These are phyloP conservation scores for Naegleria gruberi DNA, from an alignment of 208 protist species.

Conservation along the genomic window DNA sequence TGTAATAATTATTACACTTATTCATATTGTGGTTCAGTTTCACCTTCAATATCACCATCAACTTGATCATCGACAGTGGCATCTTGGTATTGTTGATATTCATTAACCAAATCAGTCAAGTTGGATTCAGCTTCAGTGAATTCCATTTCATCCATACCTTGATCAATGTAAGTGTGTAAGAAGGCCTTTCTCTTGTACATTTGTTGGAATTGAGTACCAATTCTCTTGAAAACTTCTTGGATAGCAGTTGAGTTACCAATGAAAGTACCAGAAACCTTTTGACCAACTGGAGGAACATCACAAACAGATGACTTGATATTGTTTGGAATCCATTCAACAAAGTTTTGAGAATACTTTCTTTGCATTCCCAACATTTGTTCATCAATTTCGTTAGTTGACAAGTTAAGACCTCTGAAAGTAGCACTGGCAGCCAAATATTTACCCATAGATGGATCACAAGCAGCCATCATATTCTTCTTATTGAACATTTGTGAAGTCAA, in stretches of 20 bases:
- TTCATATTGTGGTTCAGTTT: no score
- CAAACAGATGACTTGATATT: slow-evolving; percentile 61
- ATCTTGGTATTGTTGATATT: slow-evolving; percentile 48
- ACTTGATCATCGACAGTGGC: background rate
- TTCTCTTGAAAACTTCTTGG: slow-evolving; percentile 57
- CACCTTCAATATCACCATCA: background rate
- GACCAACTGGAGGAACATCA: slow-evolving; percentile 52
- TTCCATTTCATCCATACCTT: slow-evolving; percentile 51
- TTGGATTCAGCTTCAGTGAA: slow-evolving; percentile 67
- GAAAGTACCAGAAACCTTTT: slow-evolving; percentile 58
- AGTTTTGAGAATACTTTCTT: slow-evolving; percentile 52
- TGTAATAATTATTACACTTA: no score
- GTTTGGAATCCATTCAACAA: slow-evolving; percentile 72
- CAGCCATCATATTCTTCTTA: slow-evolving; percentile 63
- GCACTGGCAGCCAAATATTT: slow-evolving; percentile 58
- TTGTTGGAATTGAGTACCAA: slow-evolving; percentile 55
- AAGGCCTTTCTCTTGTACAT: slow-evolving; percentile 71
- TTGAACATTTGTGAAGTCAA: slow-evolving; percentile 66
- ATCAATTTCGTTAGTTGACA: slow-evolving; percentile 61
- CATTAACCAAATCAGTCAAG: slow-evolving; percentile 58
- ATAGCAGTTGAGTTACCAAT: slow-evolving; percentile 65
- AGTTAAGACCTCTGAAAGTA: slow-evolving; percentile 39
- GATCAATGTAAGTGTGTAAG: slow-evolving; percentile 66
- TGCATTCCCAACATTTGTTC: slow-evolving; percentile 58
- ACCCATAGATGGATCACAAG: slow-evolving; percentile 48